Base-by-base conservation (phyloP, 306 rosid genomes). In the Vachellia pachyceras region DNA sequence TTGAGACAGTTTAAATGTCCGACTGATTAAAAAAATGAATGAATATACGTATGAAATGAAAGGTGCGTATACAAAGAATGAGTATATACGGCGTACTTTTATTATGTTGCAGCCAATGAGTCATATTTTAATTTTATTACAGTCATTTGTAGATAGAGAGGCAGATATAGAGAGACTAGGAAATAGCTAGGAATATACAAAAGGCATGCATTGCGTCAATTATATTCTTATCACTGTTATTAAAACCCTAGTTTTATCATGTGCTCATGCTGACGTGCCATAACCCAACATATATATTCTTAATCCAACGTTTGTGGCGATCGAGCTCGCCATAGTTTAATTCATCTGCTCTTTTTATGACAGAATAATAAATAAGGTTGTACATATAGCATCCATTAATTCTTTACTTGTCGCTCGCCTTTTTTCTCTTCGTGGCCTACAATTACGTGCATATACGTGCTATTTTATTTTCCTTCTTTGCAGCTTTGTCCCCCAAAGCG, bases 1-100 rank as follows among this genome's bases (percentile, higher is more conserved):
- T 29, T 29, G 2, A 29, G 1, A 29, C 1, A 29, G 33, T 29
- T 29, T 29, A 29, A 29, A 29, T 29, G 33, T 29, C 33, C 33
- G 33, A 29, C 33, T 29, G 33, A 29, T 29, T 29, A 29, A 29
- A 29, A n/a, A 29, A 29, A 29, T 29, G 33, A 29, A 29, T 29
- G 33, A 29, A 29, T 29, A 29, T 29, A 29, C 33, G 33, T 29
- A 29, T 29, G 33, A 29, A 29, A 29, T 29, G 1, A 29, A 29
- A 29, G 33, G 33, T n/a, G n/a, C n/a, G n/a, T n/a, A n/a, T 29
- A 29, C 33, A 29, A 41, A 41, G 13, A 47, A 47, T 47, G 54
- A n/a, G 4, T 0, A 3, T 0, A 0, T 47, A 0, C 3, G 4
- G 17, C n/a, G n/a, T n/a, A n/a, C n/a, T n/a, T n/a, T n/a, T n/a